Base-by-base conservation (phyloP, 441 rosid species). In the Croton laevigatus region DNA sequence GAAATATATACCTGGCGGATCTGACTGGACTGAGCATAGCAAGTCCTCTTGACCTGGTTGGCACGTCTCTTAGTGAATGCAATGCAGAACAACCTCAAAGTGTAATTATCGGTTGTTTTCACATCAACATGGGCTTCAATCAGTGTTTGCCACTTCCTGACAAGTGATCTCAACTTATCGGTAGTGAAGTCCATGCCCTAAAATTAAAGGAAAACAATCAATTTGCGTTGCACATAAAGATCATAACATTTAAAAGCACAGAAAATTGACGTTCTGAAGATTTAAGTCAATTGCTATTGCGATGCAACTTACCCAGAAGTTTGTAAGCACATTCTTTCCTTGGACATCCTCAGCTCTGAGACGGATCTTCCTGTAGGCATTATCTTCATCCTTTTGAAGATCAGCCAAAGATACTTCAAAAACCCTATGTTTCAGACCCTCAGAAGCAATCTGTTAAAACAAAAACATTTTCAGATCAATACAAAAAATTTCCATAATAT, bases 71-170 rank as follows among this genome's bases (percentile, higher is more conserved):
- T 90, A 11, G 96, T 91, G 85, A 91, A 91, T 38, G 80, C 96
- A 68, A 91, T 91, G 75, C 97, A 91, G 82, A 91, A 91, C 85
- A 89, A 23, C 76, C 96, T 88, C 84, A 91, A 67, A 12, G 92
- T 91, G 78, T 83, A 91, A 64, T 73, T 81, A 52, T 91, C 96
- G 0, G 96, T 88, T 12, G 97, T 91, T 76, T 91, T 91, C 66
- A 89, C 96, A 80, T 91, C 96, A 5, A 91, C 96, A 73, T 87
- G 93, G n/a, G 97, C 88, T 82, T 91, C 97, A 44, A 91, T 89
- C 79, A 91, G 71, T 12, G 92, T 89, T 71, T 91, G 97, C 97
- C 96, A 89, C 72, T 86, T 91, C 52, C 85, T 82, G 37, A 91
- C 97, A 83, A 91, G 75, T 7, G 96, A 91, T 82, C 97, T 88